Conservation (phyloP, 176 grass and related monocot genomes). For the Oryza meyeriana region DNA sequence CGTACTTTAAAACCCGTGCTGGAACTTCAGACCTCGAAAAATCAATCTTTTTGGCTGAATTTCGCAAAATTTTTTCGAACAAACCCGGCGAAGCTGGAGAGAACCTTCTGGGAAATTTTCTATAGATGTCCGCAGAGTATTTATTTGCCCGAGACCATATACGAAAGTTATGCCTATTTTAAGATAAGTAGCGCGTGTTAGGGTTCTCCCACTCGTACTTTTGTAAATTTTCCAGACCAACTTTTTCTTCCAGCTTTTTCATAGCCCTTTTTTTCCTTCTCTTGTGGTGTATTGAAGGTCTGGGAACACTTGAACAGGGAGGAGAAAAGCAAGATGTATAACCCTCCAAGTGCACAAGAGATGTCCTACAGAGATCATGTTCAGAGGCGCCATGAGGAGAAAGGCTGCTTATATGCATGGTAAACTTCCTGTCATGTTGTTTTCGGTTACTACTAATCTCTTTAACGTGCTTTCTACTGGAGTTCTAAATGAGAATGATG, state of each 20-base stretch:
- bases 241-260: conserved; percentile 38
- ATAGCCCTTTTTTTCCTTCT: conserved; percentile 20
- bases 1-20: too few relatives aligned
- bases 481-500: neutral
- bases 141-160: too few relatives aligned
- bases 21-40: too few relatives aligned
- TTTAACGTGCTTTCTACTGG: neutral
- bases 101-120: too few relatives aligned
- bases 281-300: neutral
- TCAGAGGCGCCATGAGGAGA: conserved; percentile 75
- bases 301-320: conserved; percentile 10
- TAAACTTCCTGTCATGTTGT: conserved; percentile 34
- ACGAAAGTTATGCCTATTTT: too few relatives aligned
- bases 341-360: conserved; percentile 46
- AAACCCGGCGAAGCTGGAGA: too few relatives aligned
- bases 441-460: neutral
- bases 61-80: too few relatives aligned
- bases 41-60: too few relatives aligned
- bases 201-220: too few relatives aligned
- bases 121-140: too few relatives aligned
- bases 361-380: conserved; percentile 82
- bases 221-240: too few relatives aligned
- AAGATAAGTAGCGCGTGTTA: too few relatives aligned
- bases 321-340: conserved; percentile 45
- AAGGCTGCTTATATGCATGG: conserved; percentile 89